Evolutionary conservation across 2,329 filamentous ascomycete genomes (phyloP).

Genomic region (Arthrobotrys musiformis): DNA sequence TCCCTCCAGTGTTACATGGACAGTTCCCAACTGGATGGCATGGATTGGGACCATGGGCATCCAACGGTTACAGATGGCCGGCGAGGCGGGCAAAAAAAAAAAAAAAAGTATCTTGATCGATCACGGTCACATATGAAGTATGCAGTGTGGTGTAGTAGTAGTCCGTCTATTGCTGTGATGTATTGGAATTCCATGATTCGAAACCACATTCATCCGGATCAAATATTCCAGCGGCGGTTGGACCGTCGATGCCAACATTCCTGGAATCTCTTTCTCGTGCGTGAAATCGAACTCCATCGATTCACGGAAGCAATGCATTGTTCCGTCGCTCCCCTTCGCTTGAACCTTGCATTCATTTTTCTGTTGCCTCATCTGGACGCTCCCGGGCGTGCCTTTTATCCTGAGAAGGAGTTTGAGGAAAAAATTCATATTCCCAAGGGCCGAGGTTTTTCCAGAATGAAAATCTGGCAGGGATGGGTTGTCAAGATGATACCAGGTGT

Average conservation of each 20-base stretch:
- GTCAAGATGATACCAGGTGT: conserved; percentile 29
- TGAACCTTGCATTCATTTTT: conserved; percentile 39
- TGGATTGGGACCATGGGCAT: neutral
- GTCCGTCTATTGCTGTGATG: neutral
- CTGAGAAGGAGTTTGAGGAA: conserved; percentile 19
- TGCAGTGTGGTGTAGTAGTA: neutral
- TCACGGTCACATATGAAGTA: neutral
- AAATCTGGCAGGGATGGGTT: conserved; percentile 11
- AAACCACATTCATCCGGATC: conserved; percentile 35
- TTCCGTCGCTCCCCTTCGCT: conserved; percentile 47
- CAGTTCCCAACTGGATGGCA: neutral
- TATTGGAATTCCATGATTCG: conserved; percentile 23
- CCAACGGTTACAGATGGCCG: conserved; percentile 14
- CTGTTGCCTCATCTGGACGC: conserved; percentile 22
- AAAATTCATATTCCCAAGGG: neutral
- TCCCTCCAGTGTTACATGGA: conserved; percentile 7
- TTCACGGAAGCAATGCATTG: conserved; percentile 48
- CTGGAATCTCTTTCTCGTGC: conserved; percentile 24
- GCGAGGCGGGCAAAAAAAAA: neutral
- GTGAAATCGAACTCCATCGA: conserved; percentile 30
- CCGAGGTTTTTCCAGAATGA: conserved; percentile 45
- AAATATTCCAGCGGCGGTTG: conserved; percentile 11
- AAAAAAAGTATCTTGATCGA: neutral
- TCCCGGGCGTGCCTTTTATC: conserved; percentile 24
- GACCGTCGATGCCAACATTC: conserved; percentile 38